A percentile compares a stretch with the other conserved stretches of the same genome.
Conservation (phyloP, 371 early-diverging fungal genomes). For the Mucor ambiguus region DNA sequence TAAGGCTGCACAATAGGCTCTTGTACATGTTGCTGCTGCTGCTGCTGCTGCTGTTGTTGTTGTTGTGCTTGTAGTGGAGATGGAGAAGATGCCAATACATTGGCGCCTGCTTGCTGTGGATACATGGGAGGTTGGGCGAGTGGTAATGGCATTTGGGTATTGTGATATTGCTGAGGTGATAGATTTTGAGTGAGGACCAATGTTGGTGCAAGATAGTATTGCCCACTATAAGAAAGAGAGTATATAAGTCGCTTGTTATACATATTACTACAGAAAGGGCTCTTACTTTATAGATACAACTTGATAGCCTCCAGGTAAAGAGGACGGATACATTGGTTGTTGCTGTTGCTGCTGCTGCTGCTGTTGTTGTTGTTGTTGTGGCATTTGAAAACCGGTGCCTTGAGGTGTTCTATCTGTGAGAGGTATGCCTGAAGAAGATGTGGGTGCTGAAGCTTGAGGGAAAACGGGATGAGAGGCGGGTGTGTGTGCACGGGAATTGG, state of each 20-base stretch:
- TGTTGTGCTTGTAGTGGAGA: neutral
- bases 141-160: neutral
- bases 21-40: neutral
- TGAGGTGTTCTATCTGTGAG: neutral
- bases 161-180: neutral
- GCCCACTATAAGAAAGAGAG: conserved; percentile 30
- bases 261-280: too few species aligned
- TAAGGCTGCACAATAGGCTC: conserved; percentile 1
- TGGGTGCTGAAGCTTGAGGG: neutral
- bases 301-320: conserved; percentile 48
- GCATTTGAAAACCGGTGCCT: neutral
- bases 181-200: conserved; percentile 28
- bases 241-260: neutral
- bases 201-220: conserved; percentile 46
- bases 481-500: neutral
- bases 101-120: neutral
- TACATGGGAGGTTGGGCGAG: neutral
- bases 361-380: neutral
- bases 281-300: conserved; percentile 45
- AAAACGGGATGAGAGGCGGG: neutral
- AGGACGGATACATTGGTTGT: conserved; percentile 20
- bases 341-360: neutral
- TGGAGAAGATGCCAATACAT: neutral
- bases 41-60: neutral
- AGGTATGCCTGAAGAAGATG: neutral